Base-by-base conservation (phyloP, 306 rosid species). In the Coriaria nepalensis region DNA sequence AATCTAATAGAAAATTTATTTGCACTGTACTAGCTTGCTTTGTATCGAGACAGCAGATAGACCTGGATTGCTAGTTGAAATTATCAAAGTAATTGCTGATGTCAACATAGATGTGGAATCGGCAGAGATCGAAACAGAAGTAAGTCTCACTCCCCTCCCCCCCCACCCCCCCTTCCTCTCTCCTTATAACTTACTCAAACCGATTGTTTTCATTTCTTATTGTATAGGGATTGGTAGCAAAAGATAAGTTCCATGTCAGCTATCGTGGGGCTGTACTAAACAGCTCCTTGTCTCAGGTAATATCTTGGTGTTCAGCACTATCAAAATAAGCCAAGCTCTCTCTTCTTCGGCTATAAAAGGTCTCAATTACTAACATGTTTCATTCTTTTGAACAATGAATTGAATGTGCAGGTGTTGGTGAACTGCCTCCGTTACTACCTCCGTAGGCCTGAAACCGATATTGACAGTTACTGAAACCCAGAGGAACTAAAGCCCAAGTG, bases 51-150 rank as follows among this genome's bases (percentile, higher is more conserved):
- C 98, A 5, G 94, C 95, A 53, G 95, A 90, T 68, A 73, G 85
- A 53, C 85, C 98, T 2, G 98, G 98, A 56, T 65, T 81, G 69
- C 75, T 90, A 6, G 88, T 78, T 50, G 98, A 90, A 73, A 72
- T 85, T 49, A 79, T 90, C 51, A 75, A 72, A 75, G 66, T 90
- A 55, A 86, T 90, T 61, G 80, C 94, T 45, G 87, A 90, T 46
- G 59, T 90, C 56, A 90, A 90, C 78, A 85, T 90, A n/a, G 86
- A 77, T 12, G 95, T 85, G 53, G 98, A 90, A 68, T 90, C 96
- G 0, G 94, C 94, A 29, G 93, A 82, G 78, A 85, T 90, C 9
- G 98, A 90, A 32, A 85, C 96, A 29, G 87, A 90, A 63, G 98
- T 90, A 82, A 36, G 52, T 29, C 54, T 33, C 33, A 37, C 37